These are phyloP conservation scores for Salix purpurea DNA, from an alignment of 345 rosid species.

Conservation along the genomic window DNA sequence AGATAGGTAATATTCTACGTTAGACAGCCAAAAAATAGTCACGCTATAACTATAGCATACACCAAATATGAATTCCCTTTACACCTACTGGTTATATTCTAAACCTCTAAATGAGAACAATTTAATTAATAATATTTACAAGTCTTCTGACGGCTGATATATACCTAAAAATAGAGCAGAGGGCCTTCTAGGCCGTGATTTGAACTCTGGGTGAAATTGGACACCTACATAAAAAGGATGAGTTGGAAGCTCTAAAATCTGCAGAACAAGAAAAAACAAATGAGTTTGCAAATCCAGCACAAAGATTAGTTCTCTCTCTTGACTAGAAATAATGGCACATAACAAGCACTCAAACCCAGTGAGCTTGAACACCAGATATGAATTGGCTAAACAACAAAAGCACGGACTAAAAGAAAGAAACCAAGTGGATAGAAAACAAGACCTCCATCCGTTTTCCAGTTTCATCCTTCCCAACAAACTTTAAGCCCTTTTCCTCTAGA, in stretches of 20 bases:
- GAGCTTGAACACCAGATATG: constrained; percentile 1
- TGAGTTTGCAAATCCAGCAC: constrained; percentile 2
- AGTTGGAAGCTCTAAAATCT: constrained; percentile 32
- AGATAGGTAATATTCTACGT: background rate
- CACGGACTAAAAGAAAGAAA: background rate
- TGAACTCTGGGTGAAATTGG: constrained; percentile 36
- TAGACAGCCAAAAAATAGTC: background rate
- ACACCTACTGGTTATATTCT: background rate
- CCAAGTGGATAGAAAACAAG: background rate
- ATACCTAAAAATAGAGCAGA: constrained; percentile 32
- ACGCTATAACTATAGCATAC: background rate
- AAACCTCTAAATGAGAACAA: background rate
- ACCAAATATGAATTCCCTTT: background rate
- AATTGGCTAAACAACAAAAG: background rate
- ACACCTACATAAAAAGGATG: constrained; percentile 30
- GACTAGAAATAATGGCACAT: background rate
- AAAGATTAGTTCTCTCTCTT: background rate
- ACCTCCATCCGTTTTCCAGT: constrained; percentile 40
- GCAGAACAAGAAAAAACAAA: constrained; percentile 4
- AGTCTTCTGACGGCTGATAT: background rate
- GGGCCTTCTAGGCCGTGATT: constrained; percentile 33
- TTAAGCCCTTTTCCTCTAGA: constrained; percentile 28
- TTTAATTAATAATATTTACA: background rate
- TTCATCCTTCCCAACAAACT: constrained; percentile 37
- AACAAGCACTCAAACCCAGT: background rate